These are phyloP conservation scores for Tilletia caries DNA, from an alignment of 1,284 basidiomycete species.

Conservation along the genomic window DNA sequence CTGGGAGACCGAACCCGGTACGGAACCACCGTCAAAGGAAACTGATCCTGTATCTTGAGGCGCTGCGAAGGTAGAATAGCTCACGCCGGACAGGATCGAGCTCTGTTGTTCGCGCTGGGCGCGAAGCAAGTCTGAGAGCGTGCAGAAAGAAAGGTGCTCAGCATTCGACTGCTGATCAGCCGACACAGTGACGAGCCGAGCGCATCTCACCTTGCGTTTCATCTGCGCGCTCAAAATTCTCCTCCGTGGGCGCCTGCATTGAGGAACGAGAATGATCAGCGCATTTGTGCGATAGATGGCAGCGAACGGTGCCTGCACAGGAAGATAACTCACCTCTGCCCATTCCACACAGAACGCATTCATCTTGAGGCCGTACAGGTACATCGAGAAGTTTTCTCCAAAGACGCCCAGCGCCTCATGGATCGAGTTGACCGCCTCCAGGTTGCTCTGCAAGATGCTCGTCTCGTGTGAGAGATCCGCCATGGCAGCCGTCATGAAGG, in stretches of 20 bases:
- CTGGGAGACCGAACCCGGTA: background rate
- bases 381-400: constrained; percentile 89
- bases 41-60: background rate
- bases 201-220: constrained; percentile 25
- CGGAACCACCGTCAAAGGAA: background rate
- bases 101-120: constrained; percentile 24
- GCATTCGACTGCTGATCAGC: background rate
- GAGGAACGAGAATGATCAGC: background rate
- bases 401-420: constrained; percentile 75
- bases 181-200: too few species aligned
- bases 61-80: background rate
- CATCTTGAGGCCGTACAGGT: constrained; percentile 88
- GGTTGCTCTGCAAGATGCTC: constrained; percentile 71
- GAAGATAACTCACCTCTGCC: constrained; percentile 69
- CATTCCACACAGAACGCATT: constrained; percentile 88
- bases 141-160: background rate
- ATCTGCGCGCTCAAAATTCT: constrained; percentile 40
- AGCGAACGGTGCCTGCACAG: too few species aligned
- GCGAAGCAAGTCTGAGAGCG: background rate
- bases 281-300: too few species aligned
- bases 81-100: constrained; percentile 18
- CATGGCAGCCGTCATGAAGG: constrained; percentile 73
- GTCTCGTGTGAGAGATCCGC: constrained; percentile 82
- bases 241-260: constrained; percentile 29
- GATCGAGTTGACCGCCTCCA: constrained; percentile 69